Evolutionary conservation across 176 grass and related monocot species (phyloP), one percentile per base, ranked within the genome.

Genomic region (Tuctoria greenei): DNA sequence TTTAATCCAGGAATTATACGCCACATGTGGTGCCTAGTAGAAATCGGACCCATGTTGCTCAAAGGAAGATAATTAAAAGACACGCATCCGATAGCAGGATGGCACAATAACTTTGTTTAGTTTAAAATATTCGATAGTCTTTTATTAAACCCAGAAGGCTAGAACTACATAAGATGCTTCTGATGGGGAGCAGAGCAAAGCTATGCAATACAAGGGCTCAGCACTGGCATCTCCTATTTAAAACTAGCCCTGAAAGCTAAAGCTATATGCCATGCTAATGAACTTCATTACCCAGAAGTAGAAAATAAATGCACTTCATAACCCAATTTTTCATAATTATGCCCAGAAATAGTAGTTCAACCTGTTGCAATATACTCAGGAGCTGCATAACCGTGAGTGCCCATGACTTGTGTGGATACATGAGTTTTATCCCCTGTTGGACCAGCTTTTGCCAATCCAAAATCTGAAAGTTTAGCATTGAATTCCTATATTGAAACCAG

Each of bases 321-420:
- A 20, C 10, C 10, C 3, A 76, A 14, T 14, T 52, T 73, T 36
- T 26, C 26, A 26, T 62, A 67, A 73, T 37, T 66, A 49, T 9
- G 1, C 1, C 4, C 12, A 51, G 21, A 67, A n/a, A 71, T 37
- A 17, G 46, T 24, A 24, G 17, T 21, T 57, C 36, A 45, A 99
- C 96, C 96, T 99, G 96, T 99, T 55, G 92, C 87, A 38, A 99
- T 90, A 72, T 99, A 99, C 81, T 99, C 96, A 5, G 96, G 96
- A 72, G 96, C 96, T 57, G 96, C 96, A 82, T 99, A 99, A 75
- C 96, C 96, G 56, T 95, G 92, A 11, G 96, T 99, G 20, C 96
- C 96, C 87, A 99, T 99, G 46, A 99, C 92, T 88, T 92, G 96
- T 24, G 96, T 99, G 31, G 96, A 99, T 71, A 99, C 96, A 79